These are phyloP conservation scores for Chrysanthemum makinoi DNA, from an alignment of 129 eudicot genomes.

Conservation along the genomic window DNA sequence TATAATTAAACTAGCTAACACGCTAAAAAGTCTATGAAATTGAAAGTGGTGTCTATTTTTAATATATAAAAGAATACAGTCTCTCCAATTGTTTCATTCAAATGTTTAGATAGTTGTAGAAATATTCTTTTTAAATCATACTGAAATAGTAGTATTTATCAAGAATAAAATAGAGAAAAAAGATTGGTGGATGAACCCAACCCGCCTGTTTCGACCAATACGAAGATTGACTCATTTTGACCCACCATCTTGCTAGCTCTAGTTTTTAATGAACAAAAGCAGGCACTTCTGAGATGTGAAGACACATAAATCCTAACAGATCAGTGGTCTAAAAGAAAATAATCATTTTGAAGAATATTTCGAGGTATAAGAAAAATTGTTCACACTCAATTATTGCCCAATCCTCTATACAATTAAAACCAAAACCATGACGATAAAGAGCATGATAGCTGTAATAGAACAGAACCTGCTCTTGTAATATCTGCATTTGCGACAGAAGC, in stretches of 20 bases:
- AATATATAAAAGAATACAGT: not conserved
- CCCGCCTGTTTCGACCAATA: not conserved
- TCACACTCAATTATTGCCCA: not conserved
- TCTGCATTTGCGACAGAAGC: slow-evolving; percentile 67
- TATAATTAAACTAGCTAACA: not conserved
- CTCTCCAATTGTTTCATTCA: not conserved
- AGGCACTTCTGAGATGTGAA: not conserved
- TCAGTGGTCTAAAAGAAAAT: not conserved
- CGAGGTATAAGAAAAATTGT: not conserved
- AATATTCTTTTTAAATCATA: not conserved
- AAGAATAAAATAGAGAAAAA: no score
- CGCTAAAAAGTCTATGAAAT: not conserved
- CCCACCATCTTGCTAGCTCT: no score
- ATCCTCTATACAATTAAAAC: not conserved
- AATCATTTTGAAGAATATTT: not conserved
- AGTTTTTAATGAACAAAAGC: not conserved
- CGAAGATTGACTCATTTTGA: no score
- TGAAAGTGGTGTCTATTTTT: not conserved
- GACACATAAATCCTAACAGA: not conserved
- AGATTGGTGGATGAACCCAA: no score
- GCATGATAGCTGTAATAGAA: not conserved
- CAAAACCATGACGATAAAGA: slow-evolving; percentile 14
- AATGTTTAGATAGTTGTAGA: no score
- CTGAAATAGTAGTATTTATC: not conserved
- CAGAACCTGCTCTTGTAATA: slow-evolving; percentile 83